Percentiles rank a stretch among this genome's conserved stretches.
Evolutionary conservation across 441 rosid species (phyloP).

Genomic region (Mallotus repandus): DNA sequence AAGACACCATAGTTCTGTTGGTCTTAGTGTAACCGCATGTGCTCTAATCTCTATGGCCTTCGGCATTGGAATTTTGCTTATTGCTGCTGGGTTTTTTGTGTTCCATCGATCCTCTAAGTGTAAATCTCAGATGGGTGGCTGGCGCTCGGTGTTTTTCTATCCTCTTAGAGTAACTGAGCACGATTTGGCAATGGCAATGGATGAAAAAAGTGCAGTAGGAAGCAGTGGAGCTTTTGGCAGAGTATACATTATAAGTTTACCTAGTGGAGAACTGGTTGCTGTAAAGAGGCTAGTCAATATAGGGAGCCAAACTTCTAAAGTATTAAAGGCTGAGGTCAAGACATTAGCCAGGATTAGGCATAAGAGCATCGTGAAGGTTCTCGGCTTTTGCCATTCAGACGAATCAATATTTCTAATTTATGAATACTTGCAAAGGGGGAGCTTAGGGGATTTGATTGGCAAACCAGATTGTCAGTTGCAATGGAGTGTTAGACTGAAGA

Average conservation of each 20-base stretch:
- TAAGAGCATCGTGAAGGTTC: constrained; percentile 64
- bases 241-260: constrained; percentile 49
- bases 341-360: constrained; percentile 76
- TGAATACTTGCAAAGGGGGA: constrained; percentile 71
- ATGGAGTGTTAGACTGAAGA: constrained; percentile 67
- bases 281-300: constrained; percentile 75
- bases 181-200: constrained; percentile 53
- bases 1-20: constrained; percentile 34
- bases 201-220: constrained; percentile 58
- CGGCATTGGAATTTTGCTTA: constrained; percentile 45
- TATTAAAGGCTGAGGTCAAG: constrained; percentile 74
- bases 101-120: constrained; percentile 50
- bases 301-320: constrained; percentile 58
- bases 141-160: constrained; percentile 64
- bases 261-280: constrained; percentile 58
- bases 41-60: constrained; percentile 65
- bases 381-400: constrained; percentile 78
- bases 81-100: constrained; percentile 36
- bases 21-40: constrained; percentile 37
- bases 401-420: constrained; percentile 79
- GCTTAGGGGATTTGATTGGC: constrained; percentile 72
- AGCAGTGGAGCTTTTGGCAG: constrained; percentile 76
- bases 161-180: constrained; percentile 60
- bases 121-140: constrained; percentile 46
- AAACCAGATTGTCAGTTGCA: constrained; percentile 50